Evolutionary conservation across 805 yeast species (phyloP).

Genomic region (Starmera quercuum): DNA sequence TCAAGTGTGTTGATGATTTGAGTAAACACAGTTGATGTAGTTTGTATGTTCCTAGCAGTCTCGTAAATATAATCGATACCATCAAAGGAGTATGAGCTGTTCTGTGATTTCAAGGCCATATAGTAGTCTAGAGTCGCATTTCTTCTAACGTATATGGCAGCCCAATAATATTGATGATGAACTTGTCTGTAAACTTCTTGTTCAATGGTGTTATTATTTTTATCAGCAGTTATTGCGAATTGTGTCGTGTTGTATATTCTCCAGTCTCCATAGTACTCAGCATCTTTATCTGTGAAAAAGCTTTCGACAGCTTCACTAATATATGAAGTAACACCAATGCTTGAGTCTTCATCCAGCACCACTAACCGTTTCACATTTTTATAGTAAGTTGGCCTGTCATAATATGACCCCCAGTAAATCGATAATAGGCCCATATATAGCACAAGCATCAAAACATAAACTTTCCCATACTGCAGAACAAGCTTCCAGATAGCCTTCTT

Average conservation of each 20-base stretch:
- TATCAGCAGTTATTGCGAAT: slow-evolving; percentile 3
- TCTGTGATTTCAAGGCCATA: slow-evolving; percentile 9
- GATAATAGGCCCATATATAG: slow-evolving; percentile 3
- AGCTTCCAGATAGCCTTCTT: neutral
- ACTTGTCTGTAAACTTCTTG: slow-evolving; percentile 34
- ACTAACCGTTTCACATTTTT: slow-evolving; percentile 12
- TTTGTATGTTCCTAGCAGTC: slow-evolving; percentile 48
- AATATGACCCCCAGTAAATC: slow-evolving; percentile 21
- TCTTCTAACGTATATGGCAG: slow-evolving; percentile 39
- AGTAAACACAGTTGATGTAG: slow-evolving; percentile 31
- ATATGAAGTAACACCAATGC: slow-evolving; percentile 6
- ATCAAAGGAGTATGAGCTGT: slow-evolving; percentile 6
- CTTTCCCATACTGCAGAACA: slow-evolving; percentile 2
- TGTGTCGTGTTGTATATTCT: slow-evolving; percentile 2
- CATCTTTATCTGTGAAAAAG: slow-evolving; percentile 3
- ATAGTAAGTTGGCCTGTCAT: slow-evolving; percentile 8
- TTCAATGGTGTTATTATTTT: slow-evolving; percentile 6
- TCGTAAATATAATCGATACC: slow-evolving; percentile 38
- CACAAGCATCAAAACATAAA: slow-evolving; percentile 3
- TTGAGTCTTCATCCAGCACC: slow-evolving; percentile 13
- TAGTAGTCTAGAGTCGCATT: slow-evolving; percentile 31
- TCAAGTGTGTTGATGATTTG: slow-evolving; percentile 26
- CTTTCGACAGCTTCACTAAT: slow-evolving; percentile 3
- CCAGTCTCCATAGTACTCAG: slow-evolving; percentile 12
- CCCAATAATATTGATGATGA: slow-evolving; percentile 52